Conservation (phyloP, 148 eudicot genomes). For the Rhododendron henanense region DNA sequence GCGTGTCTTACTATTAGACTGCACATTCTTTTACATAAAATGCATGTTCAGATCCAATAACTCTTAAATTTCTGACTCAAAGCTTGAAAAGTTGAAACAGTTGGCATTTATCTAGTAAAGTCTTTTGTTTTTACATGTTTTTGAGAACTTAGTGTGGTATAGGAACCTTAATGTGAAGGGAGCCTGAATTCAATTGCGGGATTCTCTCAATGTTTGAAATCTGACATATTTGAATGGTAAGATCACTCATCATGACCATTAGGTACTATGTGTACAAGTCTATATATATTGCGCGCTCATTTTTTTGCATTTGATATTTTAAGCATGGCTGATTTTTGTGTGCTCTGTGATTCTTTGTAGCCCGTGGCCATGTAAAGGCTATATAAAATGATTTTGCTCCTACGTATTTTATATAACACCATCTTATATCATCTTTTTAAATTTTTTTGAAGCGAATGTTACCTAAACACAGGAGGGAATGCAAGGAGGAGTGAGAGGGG, state of each 20-base stretch:
- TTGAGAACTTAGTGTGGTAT: not conserved
- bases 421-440: too few relatives aligned
- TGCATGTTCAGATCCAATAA: too few relatives aligned
- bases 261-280: not conserved
- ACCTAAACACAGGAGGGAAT: too few relatives aligned
- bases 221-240: not conserved
- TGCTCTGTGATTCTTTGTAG: not conserved
- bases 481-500: not conserved
- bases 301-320: not conserved
- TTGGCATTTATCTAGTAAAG: not conserved
- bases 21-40: not conserved
- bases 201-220: not conserved
- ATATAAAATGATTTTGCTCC: too few relatives aligned
- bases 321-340: not conserved
- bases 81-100: not conserved
- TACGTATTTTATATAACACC: too few relatives aligned
- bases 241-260: not conserved
- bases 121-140: not conserved
- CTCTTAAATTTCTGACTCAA: not conserved
- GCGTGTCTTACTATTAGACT: too few relatives aligned
- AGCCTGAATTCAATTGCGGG: not conserved
- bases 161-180: not conserved
- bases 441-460: too few relatives aligned
- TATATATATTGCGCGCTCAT: too few relatives aligned
- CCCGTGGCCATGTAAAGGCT: not conserved